Evolutionary conservation across 805 yeast species (phyloP).

Genomic region (Monosporozyma unispora): DNA sequence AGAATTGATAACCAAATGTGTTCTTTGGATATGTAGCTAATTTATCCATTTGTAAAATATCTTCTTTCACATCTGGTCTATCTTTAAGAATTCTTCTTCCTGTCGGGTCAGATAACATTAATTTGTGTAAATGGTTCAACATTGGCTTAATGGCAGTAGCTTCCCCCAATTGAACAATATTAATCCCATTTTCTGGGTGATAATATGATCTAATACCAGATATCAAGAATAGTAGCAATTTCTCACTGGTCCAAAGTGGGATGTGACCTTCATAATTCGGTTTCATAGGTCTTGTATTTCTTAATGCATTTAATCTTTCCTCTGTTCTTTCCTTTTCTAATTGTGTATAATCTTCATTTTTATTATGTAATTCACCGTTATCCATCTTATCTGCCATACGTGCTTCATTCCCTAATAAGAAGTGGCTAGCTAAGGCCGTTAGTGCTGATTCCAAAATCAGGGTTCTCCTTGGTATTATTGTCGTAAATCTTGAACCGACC

Average conservation of each 20-base stretch:
- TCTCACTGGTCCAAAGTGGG: slow-evolving; percentile 58
- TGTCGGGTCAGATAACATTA: slow-evolving; percentile 64
- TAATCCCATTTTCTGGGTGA: slow-evolving; percentile 68
- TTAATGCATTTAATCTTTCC: slow-evolving; percentile 16
- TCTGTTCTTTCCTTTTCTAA: slow-evolving; percentile 29
- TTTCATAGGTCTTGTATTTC: slow-evolving; percentile 22
- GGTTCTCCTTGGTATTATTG: background rate
- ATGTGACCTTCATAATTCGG: slow-evolving; percentile 68
- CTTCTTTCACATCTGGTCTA: slow-evolving; percentile 73
- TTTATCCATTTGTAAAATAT: slow-evolving; percentile 53
- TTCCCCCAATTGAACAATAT: slow-evolving; percentile 81
- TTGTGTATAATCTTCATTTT: slow-evolving; percentile 30
- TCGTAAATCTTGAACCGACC: background rate
- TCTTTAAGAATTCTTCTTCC: slow-evolving; percentile 77
- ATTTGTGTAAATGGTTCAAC: slow-evolving; percentile 49
- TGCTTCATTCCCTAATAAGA: slow-evolving; percentile 36
- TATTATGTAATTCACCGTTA: slow-evolving; percentile 24
- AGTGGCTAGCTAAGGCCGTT: slow-evolving; percentile 14
- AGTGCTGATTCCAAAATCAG: slow-evolving; percentile 7
- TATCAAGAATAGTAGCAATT: slow-evolving; percentile 52
- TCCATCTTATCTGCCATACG: slow-evolving; percentile 53
- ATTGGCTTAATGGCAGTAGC: slow-evolving; percentile 72
- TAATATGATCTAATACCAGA: slow-evolving; percentile 71
- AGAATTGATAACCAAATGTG: slow-evolving; percentile 72
- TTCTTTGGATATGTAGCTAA: slow-evolving; percentile 53